Evolutionary conservation across 75 land plant genomes (phyloP), one percentile per base, ranked within the genome.

Genomic region (Sequoiadendron giganteum): DNA sequence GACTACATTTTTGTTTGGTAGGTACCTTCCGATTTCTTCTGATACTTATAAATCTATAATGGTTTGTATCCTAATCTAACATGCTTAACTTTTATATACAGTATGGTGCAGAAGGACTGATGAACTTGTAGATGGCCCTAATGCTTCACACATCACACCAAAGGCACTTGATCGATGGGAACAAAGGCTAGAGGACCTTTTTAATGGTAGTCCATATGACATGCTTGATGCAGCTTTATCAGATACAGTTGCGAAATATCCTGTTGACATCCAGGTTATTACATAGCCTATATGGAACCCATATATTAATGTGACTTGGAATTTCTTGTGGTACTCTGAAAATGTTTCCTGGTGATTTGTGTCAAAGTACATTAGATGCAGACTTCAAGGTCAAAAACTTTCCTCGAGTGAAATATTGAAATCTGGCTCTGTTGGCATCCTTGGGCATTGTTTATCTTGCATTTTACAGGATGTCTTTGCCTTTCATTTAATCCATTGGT

Each of bases 31-130:
- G 7, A 18, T 82, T 82, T 45, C 84, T 82, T 82, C 49, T 45
- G 32, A 42, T 28, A 82, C 42, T 25, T n/a, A 45, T 28, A 82
- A 82, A 13, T 11, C 30, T 82, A 18, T 45, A 47, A 82, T 43
- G 54, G 54, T 47, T 42, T 47, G 36, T 47, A 82, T 82, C 52
- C 84, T 45, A 47, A 82, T 82, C 10, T 45, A n/a, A 25, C 84
- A 82, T 47, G 49, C 21, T 25, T 65, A 65, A n/a, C 48, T 52
- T 85, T 87, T 85, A 10, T 87, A 65, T 91, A 49, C 90, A 97
- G 99, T 97, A 14, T 97, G 99, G 99, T 96, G 99, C 90, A 95
- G 99, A 84, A 94, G 99, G 73, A 96, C 96, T 18, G 99, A 97
- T 92, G 99, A 97, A 77, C 94, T 97, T 21, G 99, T 97, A 8